Base-by-base conservation (phyloP, 2,329 filamentous ascomycete species). In the Cladosporium sp. region DNA sequence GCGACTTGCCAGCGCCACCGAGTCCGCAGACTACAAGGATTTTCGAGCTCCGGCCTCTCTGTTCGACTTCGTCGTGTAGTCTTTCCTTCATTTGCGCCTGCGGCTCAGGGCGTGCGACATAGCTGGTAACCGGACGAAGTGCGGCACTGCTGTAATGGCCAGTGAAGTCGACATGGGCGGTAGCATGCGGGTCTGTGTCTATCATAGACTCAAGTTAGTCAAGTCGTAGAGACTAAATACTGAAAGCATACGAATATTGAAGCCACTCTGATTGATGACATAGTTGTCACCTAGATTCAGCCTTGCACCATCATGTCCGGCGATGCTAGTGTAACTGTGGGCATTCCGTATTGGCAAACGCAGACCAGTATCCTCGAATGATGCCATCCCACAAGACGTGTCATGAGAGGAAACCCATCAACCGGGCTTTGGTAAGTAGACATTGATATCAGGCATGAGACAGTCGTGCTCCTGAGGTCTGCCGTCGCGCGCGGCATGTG, bases 1-100 rank as follows among this genome's bases (percentile, higher is more conserved):
- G 70, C 21, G 69, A 66, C 61, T 73, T 73, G 6, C 70, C 70
- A 2, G 66, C 66, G n/a, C 71, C 70, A n/a, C 70, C 69, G 1
- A 73, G 66, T 21, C 70, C 70, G n/a, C 25, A 30, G 13, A 65
- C 25, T n/a, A 57, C 64, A 28, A 65, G 46, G 18, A 56, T 43
- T 21, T 32, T 64, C 30, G 43, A 32, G 21, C 10, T 57, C 10
- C 18, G 6, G 34, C 48, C 39, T 48, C 61, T 30, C 28, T 54
- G 48, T 23, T 23, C 21, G 21, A 63, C 14, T 7, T 30, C 21
- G 16, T 63, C 34, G 23, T 54, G 48, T 34, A 65, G 64, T 26
- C 36, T 56, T n/a, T 58, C 32, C 34, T 54, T 43, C 11, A 63
- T 28, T 16, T 63, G 59, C 13, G 23, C 16, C 14, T 53, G 34